Conservation (phyloP, 176 grass and related monocot genomes). For the Pontederia paniculata region DNA sequence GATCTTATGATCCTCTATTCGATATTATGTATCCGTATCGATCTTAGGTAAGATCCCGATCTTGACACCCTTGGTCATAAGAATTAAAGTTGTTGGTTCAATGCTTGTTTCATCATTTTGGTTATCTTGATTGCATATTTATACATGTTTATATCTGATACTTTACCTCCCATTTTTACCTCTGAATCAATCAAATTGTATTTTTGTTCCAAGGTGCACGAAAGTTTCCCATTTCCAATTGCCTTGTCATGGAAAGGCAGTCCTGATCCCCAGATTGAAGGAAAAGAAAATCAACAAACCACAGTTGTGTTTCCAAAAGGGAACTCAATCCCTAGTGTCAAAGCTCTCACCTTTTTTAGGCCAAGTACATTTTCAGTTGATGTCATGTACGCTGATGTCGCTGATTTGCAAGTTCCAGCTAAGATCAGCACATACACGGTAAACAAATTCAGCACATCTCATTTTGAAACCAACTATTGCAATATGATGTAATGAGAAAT, state of each 20-base stretch:
- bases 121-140: not conserved
- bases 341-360: constrained; percentile 64
- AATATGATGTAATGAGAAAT: not conserved
- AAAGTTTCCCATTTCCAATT: constrained; percentile 72
- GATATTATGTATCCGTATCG: too few relatives aligned
- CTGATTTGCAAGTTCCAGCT: constrained; percentile 29
- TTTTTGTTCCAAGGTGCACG: constrained; percentile 49
- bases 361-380: constrained; percentile 60
- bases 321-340: constrained; percentile 56
- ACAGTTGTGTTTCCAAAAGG: constrained; percentile 70
- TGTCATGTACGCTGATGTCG: constrained; percentile 39
- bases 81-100: too few relatives aligned
- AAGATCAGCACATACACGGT: constrained; percentile 88
- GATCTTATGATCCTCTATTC: too few relatives aligned
- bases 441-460: not conserved
- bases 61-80: too few relatives aligned
- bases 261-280: constrained; percentile 36
- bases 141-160: not conserved
- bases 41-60: too few relatives aligned
- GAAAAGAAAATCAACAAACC: constrained; percentile 26
- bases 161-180: not conserved
- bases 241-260: constrained; percentile 59
- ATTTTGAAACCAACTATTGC: not conserved
- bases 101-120: not conserved
- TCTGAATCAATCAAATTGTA: not conserved